phyloP scores from a whole-genome alignment of 2,329 filamentous ascomycete species.

The Beauveria sp. region DNA sequence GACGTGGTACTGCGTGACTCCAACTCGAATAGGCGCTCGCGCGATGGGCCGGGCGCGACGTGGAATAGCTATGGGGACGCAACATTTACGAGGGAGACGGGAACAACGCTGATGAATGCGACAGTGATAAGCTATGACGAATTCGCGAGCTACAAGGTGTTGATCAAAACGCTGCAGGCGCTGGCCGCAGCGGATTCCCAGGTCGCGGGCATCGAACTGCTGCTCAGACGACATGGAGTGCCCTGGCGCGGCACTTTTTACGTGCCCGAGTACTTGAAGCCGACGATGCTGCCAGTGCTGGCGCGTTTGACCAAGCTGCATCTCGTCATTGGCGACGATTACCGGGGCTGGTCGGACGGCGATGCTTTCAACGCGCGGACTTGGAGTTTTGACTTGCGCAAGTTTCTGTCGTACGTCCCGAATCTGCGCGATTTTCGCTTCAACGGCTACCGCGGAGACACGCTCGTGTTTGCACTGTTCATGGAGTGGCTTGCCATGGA shows the following conservation, averaged over 20 bases:
- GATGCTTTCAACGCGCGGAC: background rate
- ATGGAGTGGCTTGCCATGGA: slow-evolving; percentile 31
- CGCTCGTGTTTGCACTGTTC: slow-evolving; percentile 20
- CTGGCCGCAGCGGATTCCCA: slow-evolving; percentile 31
- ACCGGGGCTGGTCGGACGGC: background rate
- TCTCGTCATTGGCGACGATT: slow-evolving; percentile 14
- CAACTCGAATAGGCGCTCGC: slow-evolving; percentile 37
- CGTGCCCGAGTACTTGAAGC: slow-evolving; percentile 32
- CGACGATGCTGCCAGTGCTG: slow-evolving; percentile 33
- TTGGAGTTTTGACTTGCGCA: slow-evolving; percentile 16
- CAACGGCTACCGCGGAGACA: slow-evolving; percentile 26
- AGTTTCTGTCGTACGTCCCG: slow-evolving; percentile 31
- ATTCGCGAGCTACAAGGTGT: slow-evolving; percentile 16
- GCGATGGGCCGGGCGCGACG: slow-evolving; percentile 33
- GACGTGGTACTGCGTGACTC: slow-evolving; percentile 55
- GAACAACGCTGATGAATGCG: background rate
- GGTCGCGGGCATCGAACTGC: slow-evolving; percentile 39
- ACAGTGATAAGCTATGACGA: background rate
- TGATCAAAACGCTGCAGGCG: slow-evolving; percentile 34
- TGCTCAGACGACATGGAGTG: background rate
- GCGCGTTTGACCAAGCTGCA: slow-evolving; percentile 37
- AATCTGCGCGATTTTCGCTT: slow-evolving; percentile 46
- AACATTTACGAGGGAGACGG: slow-evolving; percentile 18
- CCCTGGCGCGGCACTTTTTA: slow-evolving; percentile 37
- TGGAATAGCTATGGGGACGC: slow-evolving; percentile 51